Base-by-base conservation (phyloP, 768 basidiomycete genomes). In the Clitopilus passeckerianus region DNA sequence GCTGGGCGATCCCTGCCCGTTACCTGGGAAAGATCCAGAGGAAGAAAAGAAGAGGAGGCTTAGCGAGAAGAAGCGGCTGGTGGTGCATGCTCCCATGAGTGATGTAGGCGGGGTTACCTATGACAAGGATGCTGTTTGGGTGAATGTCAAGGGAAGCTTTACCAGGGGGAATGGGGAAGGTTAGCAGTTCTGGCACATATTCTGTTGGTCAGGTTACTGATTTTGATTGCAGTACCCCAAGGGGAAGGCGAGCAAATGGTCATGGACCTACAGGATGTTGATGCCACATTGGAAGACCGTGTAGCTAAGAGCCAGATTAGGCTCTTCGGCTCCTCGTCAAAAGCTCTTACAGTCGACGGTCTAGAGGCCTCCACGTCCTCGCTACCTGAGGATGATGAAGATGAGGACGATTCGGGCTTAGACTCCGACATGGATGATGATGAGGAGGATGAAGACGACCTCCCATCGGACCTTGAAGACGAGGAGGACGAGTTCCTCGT, bases 191-290 rank as follows among this genome's bases (percentile, higher is more conserved):
- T 4, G 4, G 27, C 27, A 30, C 7, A 30, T 30, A 30, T 30
- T 30, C 27, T 4, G 3, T 7, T 30, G 27, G 22, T 15, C 56
- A n/a, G 59, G 50, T 58, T 41, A 9, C 58, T 52, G 56, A 22
- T 53, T 18, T 34, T 4, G 27, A 58, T 20, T 53, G 24, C 63
- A 94, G 92, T 82, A 53, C 80, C 80, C 4, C 90, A 90, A 67
- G 96, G 95, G 8, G 96, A 97, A 72, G 97, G 97, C 15, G 96
- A 98, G 69, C 83, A 88, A 70, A 98, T 99, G 97, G 94, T 99
- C 12, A 91, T 98, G 81, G 91, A 93, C 70, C 79, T 99, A 14
- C 97, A 99, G 71, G 97, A 95, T 62, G 91, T 87, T 18, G 75
- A 77, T 27, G 72, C 78, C 1, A 98, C 95, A 0, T 86, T 99